phyloP scores from a whole-genome alignment of 2,329 filamentous ascomycete species.

The Hypomyces perniciosus region DNA sequence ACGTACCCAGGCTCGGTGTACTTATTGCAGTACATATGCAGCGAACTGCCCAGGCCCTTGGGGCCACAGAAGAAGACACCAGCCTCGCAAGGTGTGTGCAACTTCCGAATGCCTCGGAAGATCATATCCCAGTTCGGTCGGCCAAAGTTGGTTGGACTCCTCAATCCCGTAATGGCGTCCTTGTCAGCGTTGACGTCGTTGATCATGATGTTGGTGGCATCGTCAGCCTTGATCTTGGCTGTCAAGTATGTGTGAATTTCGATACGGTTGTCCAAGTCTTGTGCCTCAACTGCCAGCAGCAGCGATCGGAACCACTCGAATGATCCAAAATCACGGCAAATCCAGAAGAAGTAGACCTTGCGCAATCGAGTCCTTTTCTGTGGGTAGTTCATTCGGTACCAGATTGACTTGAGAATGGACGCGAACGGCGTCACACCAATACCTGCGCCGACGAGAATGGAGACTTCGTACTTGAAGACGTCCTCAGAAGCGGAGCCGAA shows the following conservation, averaged over 20 bases:
- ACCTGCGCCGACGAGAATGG: conserved; percentile 72
- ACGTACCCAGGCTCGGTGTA: conserved; percentile 74
- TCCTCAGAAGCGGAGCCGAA: conserved; percentile 84
- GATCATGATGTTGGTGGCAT: conserved; percentile 89
- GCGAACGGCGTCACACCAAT: conserved; percentile 85
- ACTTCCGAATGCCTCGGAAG: conserved; percentile 74
- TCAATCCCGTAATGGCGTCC: conserved; percentile 76
- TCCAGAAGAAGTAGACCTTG: conserved; percentile 93
- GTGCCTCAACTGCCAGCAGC: conserved; percentile 76
- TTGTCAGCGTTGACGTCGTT: conserved; percentile 80
- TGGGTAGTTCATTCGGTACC: conserved; percentile 88
- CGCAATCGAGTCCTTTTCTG: conserved; percentile 71
- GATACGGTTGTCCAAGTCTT: conserved; percentile 77
- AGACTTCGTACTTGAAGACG: conserved; percentile 82
- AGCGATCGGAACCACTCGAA: conserved; percentile 88
- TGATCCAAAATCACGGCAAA: conserved; percentile 79
- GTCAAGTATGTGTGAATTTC: conserved; percentile 88
- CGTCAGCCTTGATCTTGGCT: conserved; percentile 78
- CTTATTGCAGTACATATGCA: conserved; percentile 83
- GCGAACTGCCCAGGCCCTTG: conserved; percentile 66
- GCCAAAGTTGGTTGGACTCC: conserved; percentile 79
- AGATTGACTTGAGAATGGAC: conserved; percentile 83
- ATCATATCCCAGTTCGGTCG: conserved; percentile 89
- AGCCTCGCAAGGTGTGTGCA: conserved; percentile 66
- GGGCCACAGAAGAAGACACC: conserved; percentile 84